Evolutionary conservation across 2,329 filamentous ascomycete genomes (phyloP), one percentile per base, ranked within the genome.

Genomic region (Huntiella moniliformis): DNA sequence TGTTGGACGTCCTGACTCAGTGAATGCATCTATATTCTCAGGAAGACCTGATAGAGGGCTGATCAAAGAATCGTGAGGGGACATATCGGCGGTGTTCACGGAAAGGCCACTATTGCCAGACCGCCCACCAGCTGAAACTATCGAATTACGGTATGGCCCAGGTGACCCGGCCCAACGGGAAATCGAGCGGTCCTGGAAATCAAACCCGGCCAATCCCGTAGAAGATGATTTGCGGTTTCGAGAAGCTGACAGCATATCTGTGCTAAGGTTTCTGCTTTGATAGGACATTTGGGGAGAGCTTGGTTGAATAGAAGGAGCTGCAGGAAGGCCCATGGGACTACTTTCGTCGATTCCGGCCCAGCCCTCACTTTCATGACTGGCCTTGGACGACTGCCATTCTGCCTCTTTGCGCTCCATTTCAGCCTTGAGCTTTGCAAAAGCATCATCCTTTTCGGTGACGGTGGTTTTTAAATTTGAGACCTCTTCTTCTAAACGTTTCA

Each of bases 1-100:
- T 1, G 69, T 70, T 2, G 67, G 64, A 12, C 63, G 67, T 42
- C 74, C 71, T 17, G 68, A 60, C n/a, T 66, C 67, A 37, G 74
- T 72, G 50, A 47, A 47, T 5, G 18, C 17, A 40, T 50, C 48
- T 11, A 28, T 18, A 4, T 18, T n/a, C 17, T 42, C 47, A 17
- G 28, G 34, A 3, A 44, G 8, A 13, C 40, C 40, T 4, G 40
- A 31, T 8, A 42, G 15, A 12, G 36, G 36, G 12, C 43, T 35
- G 8, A 38, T 15, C 22, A 35, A 42, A 16, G 45, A 39, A 22
- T 34, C 39, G 6, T n/a, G 39, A 28, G 22, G 22, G 10, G 22
- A 28, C 22, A 28, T 28, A 3, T 28, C 22, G 10, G 22, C 22
- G 10, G 22, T 28, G 22, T 28, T 28, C 22, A 28, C 7, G 10